Conservation (phyloP, 177 flowering plant species). For the Vitis hybrid region DNA sequence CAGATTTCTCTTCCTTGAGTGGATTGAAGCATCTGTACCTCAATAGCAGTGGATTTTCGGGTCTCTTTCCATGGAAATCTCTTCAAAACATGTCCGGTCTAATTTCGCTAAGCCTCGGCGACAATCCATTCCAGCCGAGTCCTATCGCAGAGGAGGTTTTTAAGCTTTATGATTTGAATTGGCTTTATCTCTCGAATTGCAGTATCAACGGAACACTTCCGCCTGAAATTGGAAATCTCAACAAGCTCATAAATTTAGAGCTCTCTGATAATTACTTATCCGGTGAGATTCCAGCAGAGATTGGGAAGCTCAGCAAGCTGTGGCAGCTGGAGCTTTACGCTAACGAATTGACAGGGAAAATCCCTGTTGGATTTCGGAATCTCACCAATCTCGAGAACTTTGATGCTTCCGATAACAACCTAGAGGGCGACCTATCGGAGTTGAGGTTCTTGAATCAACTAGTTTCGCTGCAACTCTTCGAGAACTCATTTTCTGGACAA, state of each 20-base stretch:
- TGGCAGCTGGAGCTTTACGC: conserved; percentile 64
- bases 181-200: conserved; percentile 55
- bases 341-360: conserved; percentile 44
- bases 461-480: conserved; percentile 43
- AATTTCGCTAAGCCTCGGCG: conserved; percentile 46
- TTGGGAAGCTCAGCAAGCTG: conserved; percentile 42
- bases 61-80: conserved; percentile 57
- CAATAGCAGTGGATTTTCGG: conserved; percentile 46
- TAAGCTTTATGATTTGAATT: conserved; percentile 31
- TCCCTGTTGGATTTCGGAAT: conserved; percentile 54
- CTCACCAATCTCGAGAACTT: conserved; percentile 41
- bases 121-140: conserved; percentile 40
- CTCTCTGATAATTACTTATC: conserved; percentile 36
- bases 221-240: conserved; percentile 41
- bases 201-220: conserved; percentile 52
- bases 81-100: conserved; percentile 35
- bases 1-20: conserved; percentile 37
- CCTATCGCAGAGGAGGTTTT: conserved; percentile 37
- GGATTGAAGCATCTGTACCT: conserved; percentile 32
- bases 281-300: conserved; percentile 51
- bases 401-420: conserved; percentile 48
- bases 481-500: conserved; percentile 50
- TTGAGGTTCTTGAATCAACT: conserved; percentile 42
- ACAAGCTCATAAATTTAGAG: conserved; percentile 42
- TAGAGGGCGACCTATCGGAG: conserved; percentile 54